These are phyloP conservation scores for Emmonsiellopsis sp. DNA, from an alignment of 2,329 filamentous ascomycete species.

Conservation along the genomic window DNA sequence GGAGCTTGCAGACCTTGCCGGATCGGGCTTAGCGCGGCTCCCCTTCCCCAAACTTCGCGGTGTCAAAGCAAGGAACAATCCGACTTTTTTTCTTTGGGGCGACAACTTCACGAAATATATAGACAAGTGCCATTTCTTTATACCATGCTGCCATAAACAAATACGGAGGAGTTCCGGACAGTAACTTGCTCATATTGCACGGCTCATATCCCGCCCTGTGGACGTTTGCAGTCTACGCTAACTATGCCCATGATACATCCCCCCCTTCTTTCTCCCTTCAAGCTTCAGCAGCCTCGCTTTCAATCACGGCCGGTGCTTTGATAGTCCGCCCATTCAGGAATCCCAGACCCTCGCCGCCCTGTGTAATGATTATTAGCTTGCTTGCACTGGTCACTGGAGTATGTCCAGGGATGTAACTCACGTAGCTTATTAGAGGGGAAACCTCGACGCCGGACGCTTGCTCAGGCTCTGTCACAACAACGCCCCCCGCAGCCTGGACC, in stretches of 20 bases:
- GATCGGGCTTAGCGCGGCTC: constrained; percentile 6
- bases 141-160: too few species aligned
- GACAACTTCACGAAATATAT: too few species aligned
- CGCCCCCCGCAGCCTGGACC: constrained; percentile 68
- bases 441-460: constrained; percentile 69
- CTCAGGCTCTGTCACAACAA: constrained; percentile 56
- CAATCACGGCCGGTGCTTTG: constrained; percentile 56
- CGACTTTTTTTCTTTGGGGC: too few species aligned
- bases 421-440: constrained; percentile 89
- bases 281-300: constrained; percentile 42
- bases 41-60: too few species aligned
- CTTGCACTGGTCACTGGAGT: constrained; percentile 5
- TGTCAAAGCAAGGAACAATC: too few species aligned
- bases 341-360: constrained; percentile 56
- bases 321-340: constrained; percentile 52
- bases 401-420: constrained; percentile 45
- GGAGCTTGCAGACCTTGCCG: constrained; percentile 10
- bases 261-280: constrained; percentile 5
- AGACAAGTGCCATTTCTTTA: too few species aligned
- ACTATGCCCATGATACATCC: neutral
- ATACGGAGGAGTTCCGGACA: neutral
- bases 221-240: too few species aligned
- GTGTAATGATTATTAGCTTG: constrained; percentile 6
- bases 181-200: neutral
- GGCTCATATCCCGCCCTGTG: too few species aligned